Evolutionary conservation across 805 yeast species (phyloP), one percentile per base, ranked within the genome.

Genomic region (Metschnikowia reukaufii): DNA sequence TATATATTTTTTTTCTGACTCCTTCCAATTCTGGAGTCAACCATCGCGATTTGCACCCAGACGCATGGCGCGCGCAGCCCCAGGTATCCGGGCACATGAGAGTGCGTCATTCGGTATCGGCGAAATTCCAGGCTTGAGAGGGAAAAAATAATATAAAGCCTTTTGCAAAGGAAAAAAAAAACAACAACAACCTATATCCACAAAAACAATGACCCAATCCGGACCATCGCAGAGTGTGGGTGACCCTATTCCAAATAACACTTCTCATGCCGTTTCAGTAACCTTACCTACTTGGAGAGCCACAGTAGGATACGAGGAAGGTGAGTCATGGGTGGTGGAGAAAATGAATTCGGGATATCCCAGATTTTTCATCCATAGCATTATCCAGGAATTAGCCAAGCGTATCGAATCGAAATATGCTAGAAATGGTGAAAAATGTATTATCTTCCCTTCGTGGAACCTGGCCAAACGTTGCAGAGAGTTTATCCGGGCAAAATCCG

Each of bases 261-360:
- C 95, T 0, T 83, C 85, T 2, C 98, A 94, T 65, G 97, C 97
- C 0, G 96, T 92, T 1, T 88, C 96, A 10, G 97, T 92, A 39
- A 87, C 96, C 1, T 74, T 92, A 29, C 99, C 99, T 6, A 87
- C 96, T 0, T 94, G 98, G 99, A 86, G 81, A 40, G 89, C 96
- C 37, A 88, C 86, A 4, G 86, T 94, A 1, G 97, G 89, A 3
- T 94, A 94, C 60, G 97, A 90, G 63, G 94, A 88, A 64, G 96
- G 96, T 16, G 84, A 87, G 58, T 83, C 78, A 17, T 83, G 89
- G 86, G 88, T 90, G 4, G 83, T 84, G 15, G 67, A 72, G 38
- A 81, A 82, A 62, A 86, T 92, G 90, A 74, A 74, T 41, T 81
- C 91, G 4, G 98, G 97, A 1, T 92, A 92, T 66, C 97, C 98